Conservation (phyloP, 345 rosid species). For the Melaleuca alternifolia region DNA sequence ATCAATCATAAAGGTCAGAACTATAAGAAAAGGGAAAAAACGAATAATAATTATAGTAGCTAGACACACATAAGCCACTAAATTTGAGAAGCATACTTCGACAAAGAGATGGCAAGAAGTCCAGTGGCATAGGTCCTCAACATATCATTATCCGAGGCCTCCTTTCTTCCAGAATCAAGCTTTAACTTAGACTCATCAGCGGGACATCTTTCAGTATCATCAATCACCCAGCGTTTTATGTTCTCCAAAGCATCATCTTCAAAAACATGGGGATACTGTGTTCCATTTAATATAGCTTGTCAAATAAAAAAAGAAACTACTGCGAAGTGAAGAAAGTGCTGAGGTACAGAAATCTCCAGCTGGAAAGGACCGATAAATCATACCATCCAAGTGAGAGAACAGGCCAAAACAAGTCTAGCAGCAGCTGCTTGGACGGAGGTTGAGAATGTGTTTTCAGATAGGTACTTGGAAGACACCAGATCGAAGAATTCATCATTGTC, state of each 20-base stretch:
- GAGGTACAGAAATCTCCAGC: neutral
- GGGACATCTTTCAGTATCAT: constrained; percentile 48
- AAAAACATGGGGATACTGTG: constrained; percentile 84
- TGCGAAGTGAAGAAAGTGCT: neutral
- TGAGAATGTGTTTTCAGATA: constrained; percentile 69
- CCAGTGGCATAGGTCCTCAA: constrained; percentile 85
- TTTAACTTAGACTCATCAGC: constrained; percentile 37
- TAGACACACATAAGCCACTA: neutral
- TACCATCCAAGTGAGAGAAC: constrained; percentile 79
- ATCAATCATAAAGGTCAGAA: neutral
- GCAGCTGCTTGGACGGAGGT: constrained; percentile 76
- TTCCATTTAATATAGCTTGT: constrained; percentile 1
- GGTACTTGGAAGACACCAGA: constrained; percentile 73
- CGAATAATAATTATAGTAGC: neutral
- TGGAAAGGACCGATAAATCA: neutral
- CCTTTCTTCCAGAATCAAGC: constrained; percentile 37
- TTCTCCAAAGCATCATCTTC: constrained; percentile 73
- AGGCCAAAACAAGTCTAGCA: constrained; percentile 68
- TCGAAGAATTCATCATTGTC: constrained; percentile 98
- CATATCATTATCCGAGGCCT: constrained; percentile 76
- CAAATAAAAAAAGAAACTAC: neutral
- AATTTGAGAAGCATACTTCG: constrained; percentile 29
- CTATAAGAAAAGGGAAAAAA: neutral
- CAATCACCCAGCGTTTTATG: constrained; percentile 80
- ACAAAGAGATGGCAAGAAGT: constrained; percentile 82